Evolutionary conservation across 208 protist genomes (phyloP).

Genomic region (Phytomonas sp.): DNA sequence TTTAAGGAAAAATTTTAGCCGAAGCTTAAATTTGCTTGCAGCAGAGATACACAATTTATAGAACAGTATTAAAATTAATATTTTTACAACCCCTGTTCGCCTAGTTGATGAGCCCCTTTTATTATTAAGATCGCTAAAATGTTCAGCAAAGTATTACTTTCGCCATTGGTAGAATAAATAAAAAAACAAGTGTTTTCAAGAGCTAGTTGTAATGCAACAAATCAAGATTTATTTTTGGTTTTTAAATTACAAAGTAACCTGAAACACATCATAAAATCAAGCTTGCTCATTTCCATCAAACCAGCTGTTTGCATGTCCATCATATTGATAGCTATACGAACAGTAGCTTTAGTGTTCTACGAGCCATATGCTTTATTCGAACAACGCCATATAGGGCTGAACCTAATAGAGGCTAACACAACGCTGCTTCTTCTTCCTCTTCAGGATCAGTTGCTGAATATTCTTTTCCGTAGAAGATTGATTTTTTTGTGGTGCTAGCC

Average conservation of each 20-base stretch:
- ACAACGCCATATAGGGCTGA: not conserved
- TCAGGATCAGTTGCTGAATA: not conserved
- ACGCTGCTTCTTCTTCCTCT: not conserved
- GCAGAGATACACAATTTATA: not conserved
- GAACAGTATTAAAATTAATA: not conserved
- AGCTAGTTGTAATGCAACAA: conserved; percentile 6
- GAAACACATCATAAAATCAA: not conserved
- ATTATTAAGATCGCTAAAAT: not conserved
- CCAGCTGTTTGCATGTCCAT: not conserved
- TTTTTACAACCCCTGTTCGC: not conserved
- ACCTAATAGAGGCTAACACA: not conserved
- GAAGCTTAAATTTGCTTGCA: not conserved
- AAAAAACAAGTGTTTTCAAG: conserved; percentile 14
- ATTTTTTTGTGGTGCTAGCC: not conserved
- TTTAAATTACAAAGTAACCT: not conserved
- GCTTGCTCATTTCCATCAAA: not conserved
- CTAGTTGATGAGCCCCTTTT: not conserved
- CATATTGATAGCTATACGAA: not conserved
- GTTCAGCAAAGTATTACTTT: not conserved
- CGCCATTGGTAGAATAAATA: not conserved
- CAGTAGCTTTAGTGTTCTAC: not conserved
- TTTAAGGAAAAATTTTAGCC: not conserved
- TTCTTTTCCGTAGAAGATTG: not conserved
- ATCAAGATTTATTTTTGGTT: conserved; percentile 2
- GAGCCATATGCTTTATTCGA: not conserved